phyloP scores from a whole-genome alignment of 2,329 filamentous ascomycete species.

The Pseudonectria buxi region DNA sequence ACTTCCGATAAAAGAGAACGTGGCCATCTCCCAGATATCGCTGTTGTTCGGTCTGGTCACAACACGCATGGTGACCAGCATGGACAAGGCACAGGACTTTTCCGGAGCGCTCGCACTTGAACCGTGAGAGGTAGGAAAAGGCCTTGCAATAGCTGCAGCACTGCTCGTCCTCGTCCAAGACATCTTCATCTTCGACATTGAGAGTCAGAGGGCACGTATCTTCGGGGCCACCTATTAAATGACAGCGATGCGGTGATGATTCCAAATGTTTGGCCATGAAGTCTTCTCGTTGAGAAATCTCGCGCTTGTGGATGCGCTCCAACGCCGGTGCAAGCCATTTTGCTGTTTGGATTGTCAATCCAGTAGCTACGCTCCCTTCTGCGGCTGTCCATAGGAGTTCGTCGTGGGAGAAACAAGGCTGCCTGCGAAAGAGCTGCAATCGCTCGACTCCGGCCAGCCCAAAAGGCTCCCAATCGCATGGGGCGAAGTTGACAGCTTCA shows the following conservation, averaged over 20 bases:
- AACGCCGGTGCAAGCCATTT: slow-evolving; percentile 92
- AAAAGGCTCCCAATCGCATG: slow-evolving; percentile 88
- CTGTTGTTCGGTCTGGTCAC: slow-evolving; percentile 58
- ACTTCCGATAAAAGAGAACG: slow-evolving; percentile 68
- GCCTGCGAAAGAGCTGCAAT: slow-evolving; percentile 78
- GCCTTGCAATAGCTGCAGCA: slow-evolving; percentile 92
- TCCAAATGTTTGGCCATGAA: slow-evolving; percentile 63
- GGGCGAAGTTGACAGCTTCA: slow-evolving; percentile 96
- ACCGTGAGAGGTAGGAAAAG: slow-evolving; percentile 85
- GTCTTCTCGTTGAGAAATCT: slow-evolving; percentile 58
- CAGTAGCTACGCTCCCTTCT: slow-evolving; percentile 60
- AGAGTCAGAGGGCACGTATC: slow-evolving; percentile 54
- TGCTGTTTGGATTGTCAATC: slow-evolving; percentile 73
- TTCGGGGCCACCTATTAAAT: slow-evolving; percentile 33
- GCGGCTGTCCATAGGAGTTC: slow-evolving; percentile 89
- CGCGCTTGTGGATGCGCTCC: slow-evolving; percentile 68
- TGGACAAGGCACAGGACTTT: slow-evolving; percentile 80
- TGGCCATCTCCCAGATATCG: slow-evolving; percentile 67
- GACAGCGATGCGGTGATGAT: slow-evolving; percentile 46
- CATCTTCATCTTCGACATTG: slow-evolving; percentile 62
- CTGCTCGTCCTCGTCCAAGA: slow-evolving; percentile 87
- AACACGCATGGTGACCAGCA: slow-evolving; percentile 75
- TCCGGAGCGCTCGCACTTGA: slow-evolving; percentile 73
- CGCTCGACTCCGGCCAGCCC: slow-evolving; percentile 81
- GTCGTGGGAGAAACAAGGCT: slow-evolving; percentile 96